A percentile compares a stretch with the other conserved stretches of the same genome.
Conservation (phyloP, 2,329 filamentous ascomycete species). For the Sarocladiaceae sp. region DNA sequence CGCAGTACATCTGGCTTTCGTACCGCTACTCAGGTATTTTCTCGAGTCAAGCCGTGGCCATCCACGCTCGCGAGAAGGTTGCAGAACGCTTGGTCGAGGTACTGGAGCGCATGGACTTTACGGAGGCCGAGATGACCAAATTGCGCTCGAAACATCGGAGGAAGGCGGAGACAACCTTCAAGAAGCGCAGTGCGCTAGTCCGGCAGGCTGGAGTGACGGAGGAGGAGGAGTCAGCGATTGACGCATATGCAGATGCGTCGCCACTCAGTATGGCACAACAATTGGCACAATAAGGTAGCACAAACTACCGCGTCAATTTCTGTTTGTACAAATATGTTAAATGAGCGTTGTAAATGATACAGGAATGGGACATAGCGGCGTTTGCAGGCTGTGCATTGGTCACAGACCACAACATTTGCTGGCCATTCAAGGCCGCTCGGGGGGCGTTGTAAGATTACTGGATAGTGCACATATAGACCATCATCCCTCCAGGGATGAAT, state of each 20-base stretch:
- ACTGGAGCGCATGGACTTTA: constrained; percentile 44
- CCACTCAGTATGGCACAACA: not conserved
- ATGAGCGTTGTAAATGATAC: too few relatives aligned
- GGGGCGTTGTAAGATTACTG: too few relatives aligned
- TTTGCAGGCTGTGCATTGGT: too few relatives aligned
- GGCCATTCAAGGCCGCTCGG: too few relatives aligned
- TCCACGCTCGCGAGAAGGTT: constrained; percentile 70
- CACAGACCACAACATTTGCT: too few relatives aligned
- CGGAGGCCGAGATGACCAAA: constrained; percentile 25
- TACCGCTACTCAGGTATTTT: constrained; percentile 84
- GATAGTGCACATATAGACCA: too few relatives aligned
- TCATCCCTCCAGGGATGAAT: too few relatives aligned
- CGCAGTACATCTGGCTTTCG: constrained; percentile 87
- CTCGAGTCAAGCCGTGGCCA: constrained; percentile 64
- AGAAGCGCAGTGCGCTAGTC: constrained; percentile 6
- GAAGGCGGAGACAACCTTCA: constrained; percentile 14
- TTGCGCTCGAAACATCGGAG: constrained; percentile 18
- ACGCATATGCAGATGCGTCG: constrained; percentile 4
- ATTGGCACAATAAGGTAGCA: not conserved
- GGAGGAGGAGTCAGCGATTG: constrained; percentile 14
- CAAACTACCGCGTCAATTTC: too few relatives aligned
- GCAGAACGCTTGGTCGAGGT: constrained; percentile 61
- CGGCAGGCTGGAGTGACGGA: constrained; percentile 8
- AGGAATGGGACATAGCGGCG: too few relatives aligned
- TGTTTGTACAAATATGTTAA: too few relatives aligned